Conservation (phyloP, 495 filamentous ascomycete genomes). For the Trichodelitschia bisporula region DNA sequence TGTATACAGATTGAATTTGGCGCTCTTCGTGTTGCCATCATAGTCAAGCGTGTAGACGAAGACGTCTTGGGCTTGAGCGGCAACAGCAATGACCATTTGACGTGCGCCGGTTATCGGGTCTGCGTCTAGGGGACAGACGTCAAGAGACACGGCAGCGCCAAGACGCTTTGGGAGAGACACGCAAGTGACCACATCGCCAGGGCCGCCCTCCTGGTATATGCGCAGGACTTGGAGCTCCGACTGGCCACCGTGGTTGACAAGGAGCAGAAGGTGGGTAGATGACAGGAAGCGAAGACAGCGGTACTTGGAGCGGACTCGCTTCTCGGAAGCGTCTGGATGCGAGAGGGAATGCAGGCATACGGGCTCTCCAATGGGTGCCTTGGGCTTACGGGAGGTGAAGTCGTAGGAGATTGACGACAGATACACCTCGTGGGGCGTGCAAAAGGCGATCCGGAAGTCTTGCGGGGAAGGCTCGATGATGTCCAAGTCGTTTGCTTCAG, state of each 20-base stretch:
- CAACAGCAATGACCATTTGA: constrained; percentile 59
- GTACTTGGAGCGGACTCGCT: constrained; percentile 12
- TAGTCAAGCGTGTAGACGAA: constrained; percentile 49
- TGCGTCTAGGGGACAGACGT: constrained; percentile 36
- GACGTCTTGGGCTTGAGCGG: constrained; percentile 63
- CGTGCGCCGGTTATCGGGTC: constrained; percentile 22
- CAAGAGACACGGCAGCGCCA: constrained; percentile 46
- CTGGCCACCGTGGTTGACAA: constrained; percentile 22
- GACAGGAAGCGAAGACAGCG: constrained; percentile 40
- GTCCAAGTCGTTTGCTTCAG: constrained; percentile 68
- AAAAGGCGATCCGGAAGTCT: constrained; percentile 52
- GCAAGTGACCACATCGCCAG: constrained; percentile 22
- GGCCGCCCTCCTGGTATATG: constrained; percentile 11
- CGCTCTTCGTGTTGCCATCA: constrained; percentile 23
- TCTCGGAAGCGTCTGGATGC: constrained; percentile 19
- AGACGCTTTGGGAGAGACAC: constrained; percentile 30
- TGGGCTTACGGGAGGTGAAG: constrained; percentile 18
- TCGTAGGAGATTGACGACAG: constrained; percentile 24
- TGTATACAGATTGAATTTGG: constrained; percentile 34
- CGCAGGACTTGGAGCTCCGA: constrained; percentile 47
- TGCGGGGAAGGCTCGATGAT: constrained; percentile 31
- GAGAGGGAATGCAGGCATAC: constrained; percentile 35
- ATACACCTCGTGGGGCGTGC: constrained; percentile 51
- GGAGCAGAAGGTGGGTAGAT: constrained; percentile 17
- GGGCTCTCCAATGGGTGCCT: constrained; percentile 28